Conservation (phyloP, 306 rosid species). For the Quercus mongolica region DNA sequence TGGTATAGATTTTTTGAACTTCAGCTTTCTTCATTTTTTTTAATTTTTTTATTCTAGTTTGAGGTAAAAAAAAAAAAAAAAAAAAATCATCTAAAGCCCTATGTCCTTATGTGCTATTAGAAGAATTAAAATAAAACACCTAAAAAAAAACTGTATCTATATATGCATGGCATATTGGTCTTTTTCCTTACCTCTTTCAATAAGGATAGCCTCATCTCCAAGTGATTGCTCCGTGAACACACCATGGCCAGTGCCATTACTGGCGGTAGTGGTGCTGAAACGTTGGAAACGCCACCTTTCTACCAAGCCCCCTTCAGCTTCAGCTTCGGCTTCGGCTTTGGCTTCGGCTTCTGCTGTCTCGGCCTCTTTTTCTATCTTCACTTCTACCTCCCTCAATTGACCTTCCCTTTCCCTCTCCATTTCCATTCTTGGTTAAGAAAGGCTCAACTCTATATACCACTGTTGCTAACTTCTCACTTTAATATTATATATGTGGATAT, state of each 20-base stretch:
- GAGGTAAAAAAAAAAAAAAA: no score
- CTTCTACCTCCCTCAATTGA: not conserved
- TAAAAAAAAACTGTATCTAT: not conserved
- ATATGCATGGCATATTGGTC: not conserved
- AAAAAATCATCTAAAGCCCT: no score
- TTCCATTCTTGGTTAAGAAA: no score
- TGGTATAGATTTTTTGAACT: no score
- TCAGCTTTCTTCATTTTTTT: no score
- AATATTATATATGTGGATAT: no score
- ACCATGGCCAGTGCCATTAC: not conserved
- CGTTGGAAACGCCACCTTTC: not conserved
- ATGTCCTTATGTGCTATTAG: no score
- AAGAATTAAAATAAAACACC: no score
- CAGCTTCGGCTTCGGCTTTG: not conserved
- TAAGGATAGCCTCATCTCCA: not conserved
- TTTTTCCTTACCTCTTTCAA: not conserved
- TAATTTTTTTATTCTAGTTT: no score
- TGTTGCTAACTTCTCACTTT: no score
- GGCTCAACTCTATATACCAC: no score
- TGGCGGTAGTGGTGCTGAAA: not conserved
- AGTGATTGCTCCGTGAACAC: not conserved
- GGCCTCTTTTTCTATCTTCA: not conserved
- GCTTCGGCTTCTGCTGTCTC: not conserved
- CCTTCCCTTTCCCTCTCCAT: not conserved
- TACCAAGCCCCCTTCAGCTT: not conserved